A percentile compares a stretch with the other conserved stretches of the same genome.
These are phyloP conservation scores for Xylaria flabelliformis DNA, from an alignment of 495 filamentous ascomycete genomes.

Conservation along the genomic window DNA sequence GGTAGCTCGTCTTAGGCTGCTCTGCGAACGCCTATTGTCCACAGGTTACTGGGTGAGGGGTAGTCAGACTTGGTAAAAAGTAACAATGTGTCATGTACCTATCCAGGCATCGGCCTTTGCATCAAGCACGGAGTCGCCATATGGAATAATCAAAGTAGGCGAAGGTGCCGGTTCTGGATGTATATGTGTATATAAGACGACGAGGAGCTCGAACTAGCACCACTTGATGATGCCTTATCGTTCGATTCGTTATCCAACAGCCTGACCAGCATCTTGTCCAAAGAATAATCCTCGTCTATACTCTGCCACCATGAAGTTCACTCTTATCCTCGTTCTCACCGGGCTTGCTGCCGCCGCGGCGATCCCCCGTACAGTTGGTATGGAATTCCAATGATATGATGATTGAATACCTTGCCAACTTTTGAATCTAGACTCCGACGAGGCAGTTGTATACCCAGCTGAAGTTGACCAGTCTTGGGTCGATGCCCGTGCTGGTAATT, in stretches of 20 bases:
- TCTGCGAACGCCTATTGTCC: not conserved
- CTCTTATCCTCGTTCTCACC: not conserved
- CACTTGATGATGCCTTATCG: not conserved
- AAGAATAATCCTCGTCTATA: not conserved
- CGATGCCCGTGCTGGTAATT: not conserved
- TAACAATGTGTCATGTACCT: not conserved
- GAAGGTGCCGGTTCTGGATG: not conserved
- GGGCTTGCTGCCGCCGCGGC: not conserved
- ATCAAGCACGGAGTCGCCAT: not conserved
- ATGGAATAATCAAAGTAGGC: not conserved
- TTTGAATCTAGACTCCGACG: not conserved
- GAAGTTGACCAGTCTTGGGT: conserved; percentile 2
- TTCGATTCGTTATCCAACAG: not conserved
- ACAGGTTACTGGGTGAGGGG: not conserved
- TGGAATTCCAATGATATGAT: not conserved
- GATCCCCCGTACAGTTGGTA: not conserved
- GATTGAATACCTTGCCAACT: not conserved
- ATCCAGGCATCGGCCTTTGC: not conserved
- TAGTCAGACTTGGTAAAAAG: not conserved
- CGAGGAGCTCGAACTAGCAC: not conserved
- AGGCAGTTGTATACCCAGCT: conserved; percentile 4
- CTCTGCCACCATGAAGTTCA: conserved; percentile 3
- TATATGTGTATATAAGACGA: conserved; percentile 5
- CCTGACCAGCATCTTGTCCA: not conserved
- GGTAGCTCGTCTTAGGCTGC: not conserved